Evolutionary conservation across 176 grass and related monocot genomes (phyloP).

Genomic region (Eleusine coracana): DNA sequence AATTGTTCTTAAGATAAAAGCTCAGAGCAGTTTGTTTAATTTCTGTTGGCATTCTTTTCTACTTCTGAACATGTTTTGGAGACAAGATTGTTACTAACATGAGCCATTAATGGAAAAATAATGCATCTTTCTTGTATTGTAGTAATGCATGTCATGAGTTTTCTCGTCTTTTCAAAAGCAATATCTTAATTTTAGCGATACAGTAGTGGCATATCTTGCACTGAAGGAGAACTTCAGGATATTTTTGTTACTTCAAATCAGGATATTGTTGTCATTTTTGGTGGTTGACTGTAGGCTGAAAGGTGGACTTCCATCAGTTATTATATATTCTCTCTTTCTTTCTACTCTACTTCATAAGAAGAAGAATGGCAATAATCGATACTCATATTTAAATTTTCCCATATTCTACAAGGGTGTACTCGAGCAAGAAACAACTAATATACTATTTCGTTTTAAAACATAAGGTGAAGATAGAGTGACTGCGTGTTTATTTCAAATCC

Average conservation of each 20-base stretch:
- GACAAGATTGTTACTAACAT: not conserved
- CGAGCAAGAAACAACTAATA: not conserved
- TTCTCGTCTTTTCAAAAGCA: not conserved
- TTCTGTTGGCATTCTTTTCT: not conserved
- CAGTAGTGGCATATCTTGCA: not conserved
- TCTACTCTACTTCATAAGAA: not conserved
- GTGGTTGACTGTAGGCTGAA: not conserved
- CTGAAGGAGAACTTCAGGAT: not conserved
- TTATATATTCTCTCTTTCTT: not conserved
- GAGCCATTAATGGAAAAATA: not conserved
- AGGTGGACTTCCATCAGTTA: not conserved
- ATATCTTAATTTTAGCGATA: not conserved
- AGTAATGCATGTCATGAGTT: not conserved
- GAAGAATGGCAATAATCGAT: not conserved
- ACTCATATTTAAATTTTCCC: not conserved
- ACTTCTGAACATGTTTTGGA: not conserved
- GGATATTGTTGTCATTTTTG: conserved; percentile 14
- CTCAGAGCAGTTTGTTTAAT: not conserved
- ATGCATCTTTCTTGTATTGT: not conserved
- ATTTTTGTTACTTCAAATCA: not conserved
- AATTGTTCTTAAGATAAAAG: not conserved
- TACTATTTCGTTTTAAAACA: not conserved
- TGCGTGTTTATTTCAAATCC: not conserved
- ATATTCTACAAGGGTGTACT: not conserved
- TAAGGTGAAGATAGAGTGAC: not conserved